Evolutionary conservation across 208 protist species (phyloP).

Genomic region (Strigomonas oncopelti): DNA sequence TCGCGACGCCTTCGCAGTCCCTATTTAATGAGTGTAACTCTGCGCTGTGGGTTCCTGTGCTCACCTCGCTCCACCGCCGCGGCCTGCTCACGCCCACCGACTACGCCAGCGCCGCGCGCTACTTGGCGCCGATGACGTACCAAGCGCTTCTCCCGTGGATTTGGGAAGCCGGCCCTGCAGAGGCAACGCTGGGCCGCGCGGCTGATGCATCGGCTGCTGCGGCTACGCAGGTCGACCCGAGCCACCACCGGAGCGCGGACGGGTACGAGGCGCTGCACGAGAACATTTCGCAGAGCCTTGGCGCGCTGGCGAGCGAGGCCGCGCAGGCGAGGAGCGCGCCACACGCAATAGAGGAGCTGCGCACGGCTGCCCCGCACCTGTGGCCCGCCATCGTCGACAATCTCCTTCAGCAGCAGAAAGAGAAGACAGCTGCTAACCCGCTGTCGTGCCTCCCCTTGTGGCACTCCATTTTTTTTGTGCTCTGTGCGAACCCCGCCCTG

Average conservation of each 20-base stretch:
- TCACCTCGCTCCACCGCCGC: conserved; percentile 40
- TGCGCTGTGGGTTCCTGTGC: conserved; percentile 33
- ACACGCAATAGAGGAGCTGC: not conserved
- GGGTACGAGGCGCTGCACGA: not conserved
- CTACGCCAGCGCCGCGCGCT: conserved; percentile 29
- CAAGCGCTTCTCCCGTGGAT: conserved; percentile 47
- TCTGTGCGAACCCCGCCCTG: conserved; percentile 20
- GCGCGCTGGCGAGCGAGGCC: not conserved
- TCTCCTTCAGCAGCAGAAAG: not conserved
- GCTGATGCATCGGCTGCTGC: too few relatives aligned
- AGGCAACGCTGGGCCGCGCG: too few relatives aligned
- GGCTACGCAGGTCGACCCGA: not conserved
- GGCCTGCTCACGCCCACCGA: conserved; percentile 32
- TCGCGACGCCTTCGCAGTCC: conserved; percentile 9
- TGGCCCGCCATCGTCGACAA: not conserved
- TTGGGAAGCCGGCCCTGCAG: conserved; percentile 31
- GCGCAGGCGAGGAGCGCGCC: not conserved
- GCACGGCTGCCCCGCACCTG: not conserved
- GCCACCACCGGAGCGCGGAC: not conserved
- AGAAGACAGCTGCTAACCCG: not conserved
- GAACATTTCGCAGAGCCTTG: not conserved
- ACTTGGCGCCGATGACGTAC: conserved; percentile 42
- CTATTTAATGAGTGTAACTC: conserved; percentile 38
- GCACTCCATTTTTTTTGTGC: conserved; percentile 50
- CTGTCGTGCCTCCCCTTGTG: conserved; percentile 25